Evolutionary conservation across 1,139 yeast genomes (phyloP), one percentile per base, ranked within the genome.

Genomic region (Pneumocystis jirovecii): DNA sequence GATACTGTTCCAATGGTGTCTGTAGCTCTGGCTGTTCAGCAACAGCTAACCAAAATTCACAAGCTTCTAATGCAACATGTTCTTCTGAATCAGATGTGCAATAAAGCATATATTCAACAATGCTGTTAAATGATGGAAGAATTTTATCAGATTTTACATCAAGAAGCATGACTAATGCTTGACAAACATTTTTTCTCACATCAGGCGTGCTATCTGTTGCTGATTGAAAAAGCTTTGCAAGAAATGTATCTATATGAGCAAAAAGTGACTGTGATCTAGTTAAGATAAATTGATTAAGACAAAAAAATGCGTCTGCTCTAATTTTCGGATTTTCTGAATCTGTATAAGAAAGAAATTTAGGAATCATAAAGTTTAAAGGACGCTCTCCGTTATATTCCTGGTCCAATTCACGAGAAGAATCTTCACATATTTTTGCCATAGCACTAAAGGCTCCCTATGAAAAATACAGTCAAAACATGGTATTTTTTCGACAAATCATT

Each of bases 341-440:
- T 40, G 78, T 74, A 65, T 87, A 80, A 65, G 80, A 77, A 63
- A 89, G 76, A 66, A 89, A 83, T 68, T 81, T 81, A 19, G 86
- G 85, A 62, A 89, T 80, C 78, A 91, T 80, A 68, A 80, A 82
- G 67, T 84, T 84, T 68, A 87, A 77, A 0, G 96, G 96, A 69
- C 83, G 77, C 71, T 81, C 83, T 15, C 91, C 90, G 70, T 80
- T 81, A 73, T 79, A 82, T 70, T 82, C 88, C 69, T 77, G 77
- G 72, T 86, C 89, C 67, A 89, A 78, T 31, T 79, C 73, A 57
- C 76, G 73, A 37, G 83, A 81, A 35, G 86, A 82, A 76, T 93
- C 97, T 74, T 93, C 97, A 78, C 96, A 89, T 64, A 93, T 87
- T 73, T 91, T 89, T 61, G 85, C 80, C 68, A 95, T 78, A 0